phyloP scores from a whole-genome alignment of 208 protist species.

The Crithidia acanthocephali region DNA sequence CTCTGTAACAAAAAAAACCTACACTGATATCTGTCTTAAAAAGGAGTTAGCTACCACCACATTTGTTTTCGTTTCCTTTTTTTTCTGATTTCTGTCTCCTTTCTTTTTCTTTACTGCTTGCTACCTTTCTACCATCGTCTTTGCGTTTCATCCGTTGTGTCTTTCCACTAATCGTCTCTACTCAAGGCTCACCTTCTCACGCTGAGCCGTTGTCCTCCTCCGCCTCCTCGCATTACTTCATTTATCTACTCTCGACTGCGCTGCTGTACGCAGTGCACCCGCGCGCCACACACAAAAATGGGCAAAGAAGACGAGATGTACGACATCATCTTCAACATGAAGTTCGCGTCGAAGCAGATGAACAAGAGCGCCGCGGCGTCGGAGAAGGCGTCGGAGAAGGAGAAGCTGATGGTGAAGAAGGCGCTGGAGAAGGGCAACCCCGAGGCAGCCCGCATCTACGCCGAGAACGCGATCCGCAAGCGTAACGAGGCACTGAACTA shows the following conservation, averaged over 20 bases:
- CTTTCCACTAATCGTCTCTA: neutral
- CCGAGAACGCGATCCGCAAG: conserved; percentile 98
- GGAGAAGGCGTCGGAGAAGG: conserved; percentile 94
- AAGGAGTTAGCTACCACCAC: no score
- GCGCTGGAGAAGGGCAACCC: conserved; percentile 97
- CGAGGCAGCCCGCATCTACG: conserved; percentile 98
- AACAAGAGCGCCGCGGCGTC: conserved; percentile 79
- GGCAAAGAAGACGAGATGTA: conserved; percentile 78
- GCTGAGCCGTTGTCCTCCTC: no score
- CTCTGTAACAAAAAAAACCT: no score
- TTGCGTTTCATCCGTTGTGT: neutral
- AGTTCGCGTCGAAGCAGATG: conserved; percentile 96
- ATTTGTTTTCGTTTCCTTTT: no score
- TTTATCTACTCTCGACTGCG: no score
- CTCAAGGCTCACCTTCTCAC: neutral
- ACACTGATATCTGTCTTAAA: no score
- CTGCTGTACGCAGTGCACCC: neutral
- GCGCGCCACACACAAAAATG: conserved; percentile 28
- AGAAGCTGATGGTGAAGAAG: conserved; percentile 94
- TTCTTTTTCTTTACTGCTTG: no score
- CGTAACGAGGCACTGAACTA: conserved; percentile 97
- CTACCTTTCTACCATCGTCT: neutral
- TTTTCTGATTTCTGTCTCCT: no score
- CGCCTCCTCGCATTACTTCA: neutral
- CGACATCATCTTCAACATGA: conserved; percentile 96